These are phyloP conservation scores for Paraphysoderma sedebokerense DNA, from an alignment of 371 early-diverging fungal species.

Conservation along the genomic window DNA sequence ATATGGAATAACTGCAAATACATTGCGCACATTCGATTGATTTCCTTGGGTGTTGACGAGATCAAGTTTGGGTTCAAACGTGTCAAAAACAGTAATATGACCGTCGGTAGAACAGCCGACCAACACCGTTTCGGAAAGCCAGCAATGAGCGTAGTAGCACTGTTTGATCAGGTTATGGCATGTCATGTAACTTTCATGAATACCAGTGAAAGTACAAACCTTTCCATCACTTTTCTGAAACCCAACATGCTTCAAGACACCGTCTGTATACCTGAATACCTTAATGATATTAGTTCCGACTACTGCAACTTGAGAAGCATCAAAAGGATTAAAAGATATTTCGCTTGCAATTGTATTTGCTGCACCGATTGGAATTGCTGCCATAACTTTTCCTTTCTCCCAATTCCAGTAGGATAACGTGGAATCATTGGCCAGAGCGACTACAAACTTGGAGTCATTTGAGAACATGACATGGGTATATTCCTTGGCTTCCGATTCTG, in stretches of 20 bases:
- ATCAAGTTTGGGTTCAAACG: constrained; percentile 1
- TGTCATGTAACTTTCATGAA: no score
- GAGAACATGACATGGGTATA: constrained; percentile 17
- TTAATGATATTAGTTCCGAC: constrained; percentile 18
- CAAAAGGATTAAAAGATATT: constrained; percentile 24
- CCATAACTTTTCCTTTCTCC: constrained; percentile 20
- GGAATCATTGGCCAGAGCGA: constrained; percentile 24
- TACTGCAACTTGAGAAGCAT: constrained; percentile 22
- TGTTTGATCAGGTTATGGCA: no score
- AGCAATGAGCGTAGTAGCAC: constrained; percentile 20
- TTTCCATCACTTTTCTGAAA: constrained; percentile 19
- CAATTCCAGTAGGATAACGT: constrained; percentile 27
- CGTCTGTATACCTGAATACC: background rate
- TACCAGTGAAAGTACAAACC: constrained; percentile 11
- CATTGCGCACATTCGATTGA: constrained; percentile 6
- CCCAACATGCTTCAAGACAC: constrained; percentile 6
- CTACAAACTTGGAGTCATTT: constrained; percentile 21
- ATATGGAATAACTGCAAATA: background rate
- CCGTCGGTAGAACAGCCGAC: constrained; percentile 20
- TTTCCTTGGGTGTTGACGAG: constrained; percentile 15
- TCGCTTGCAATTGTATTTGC: background rate
- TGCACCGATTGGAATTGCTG: background rate
- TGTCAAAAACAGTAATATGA: constrained; percentile 14
- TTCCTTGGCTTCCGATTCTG: constrained; percentile 1
- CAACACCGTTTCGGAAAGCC: constrained; percentile 18